Evolutionary conservation across 139 green algal genomes (phyloP).

Genomic region (Chlamydomonas urium): DNA sequence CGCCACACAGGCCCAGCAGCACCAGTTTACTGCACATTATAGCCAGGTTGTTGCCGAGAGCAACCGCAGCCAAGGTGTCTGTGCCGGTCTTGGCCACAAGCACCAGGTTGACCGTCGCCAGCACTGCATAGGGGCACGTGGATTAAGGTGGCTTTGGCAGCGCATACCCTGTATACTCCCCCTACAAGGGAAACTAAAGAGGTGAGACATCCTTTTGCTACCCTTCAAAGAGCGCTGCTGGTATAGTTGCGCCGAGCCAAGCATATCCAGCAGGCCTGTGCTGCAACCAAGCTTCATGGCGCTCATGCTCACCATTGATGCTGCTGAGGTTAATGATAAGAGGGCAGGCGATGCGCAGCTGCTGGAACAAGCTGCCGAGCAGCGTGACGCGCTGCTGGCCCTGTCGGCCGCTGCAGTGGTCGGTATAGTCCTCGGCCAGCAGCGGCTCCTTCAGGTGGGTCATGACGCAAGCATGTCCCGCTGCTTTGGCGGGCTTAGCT

Average conservation of each 20-base stretch:
- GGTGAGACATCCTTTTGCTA: too few relatives aligned
- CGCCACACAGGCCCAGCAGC: slow-evolving; percentile 24
- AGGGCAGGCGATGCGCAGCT: neutral
- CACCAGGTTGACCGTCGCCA: slow-evolving; percentile 15
- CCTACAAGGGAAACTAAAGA: neutral
- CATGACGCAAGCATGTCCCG: too few relatives aligned
- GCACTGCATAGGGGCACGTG: neutral
- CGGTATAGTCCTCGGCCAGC: too few relatives aligned
- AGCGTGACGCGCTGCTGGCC: too few relatives aligned
- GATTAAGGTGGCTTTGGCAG: neutral
- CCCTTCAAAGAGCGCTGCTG: too few relatives aligned
- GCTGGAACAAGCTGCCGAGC: neutral
- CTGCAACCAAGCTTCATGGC: too few relatives aligned
- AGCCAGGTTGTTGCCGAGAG: slow-evolving; percentile 25
- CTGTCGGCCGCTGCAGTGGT: too few relatives aligned
- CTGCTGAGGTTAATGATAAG: neutral
- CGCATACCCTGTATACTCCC: neutral
- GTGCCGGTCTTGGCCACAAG: slow-evolving; percentile 21
- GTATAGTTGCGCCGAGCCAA: too few relatives aligned
- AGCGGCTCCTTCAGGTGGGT: too few relatives aligned
- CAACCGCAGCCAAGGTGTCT: slow-evolving; percentile 14
- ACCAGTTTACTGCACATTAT: slow-evolving; percentile 21
- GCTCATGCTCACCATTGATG: slow-evolving; percentile 6
- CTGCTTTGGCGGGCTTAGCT: too few relatives aligned
- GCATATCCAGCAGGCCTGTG: too few relatives aligned